Evolutionary conservation across 2,329 filamentous ascomycete species (phyloP), one percentile per base, ranked within the genome.

Genomic region (Tolypocladium nubicola): DNA sequence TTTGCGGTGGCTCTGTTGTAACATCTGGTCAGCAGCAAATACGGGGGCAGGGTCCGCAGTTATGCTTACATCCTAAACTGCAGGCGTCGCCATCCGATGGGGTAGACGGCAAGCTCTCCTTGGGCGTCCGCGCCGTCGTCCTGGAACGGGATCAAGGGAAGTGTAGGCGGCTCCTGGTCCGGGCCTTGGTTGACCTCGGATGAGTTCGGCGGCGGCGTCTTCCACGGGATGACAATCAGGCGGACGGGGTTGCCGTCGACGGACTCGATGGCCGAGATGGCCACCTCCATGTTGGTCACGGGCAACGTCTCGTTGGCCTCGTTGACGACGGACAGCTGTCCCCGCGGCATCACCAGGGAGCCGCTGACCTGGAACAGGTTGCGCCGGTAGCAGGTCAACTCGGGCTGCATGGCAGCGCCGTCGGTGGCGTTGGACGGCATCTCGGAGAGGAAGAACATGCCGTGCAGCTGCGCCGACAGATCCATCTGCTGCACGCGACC

Each of bases 351-450:
- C 45, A 90, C 90, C 58, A 96, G 83, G 6, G 87, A 91, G 58
- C 93, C 93, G 60, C 91, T 96, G 67, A 97, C 95, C 71, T 97
- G 93, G 73, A 97, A 97, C 53, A 97, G 78, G 68, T 97, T 97
- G 53, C 93, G 85, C 62, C 93, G 88, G 73, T 97, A 97, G 79
- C 93, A 97, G 3, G 93, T 97, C 70, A 97, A 74, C 73, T 97
- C 93, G 55, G 84, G 90, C 68, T 88, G 87, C 54, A 86, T 75
- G 52, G 80, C 70, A 52, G 72, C 76, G 59, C 80, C 82, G 62
- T 87, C 83, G 62, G 71, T 77, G 56, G 77, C 75, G 60, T 79
- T 84, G 66, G 86, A 81, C 1, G 87, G 86, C 75, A 88, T 88
- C 69, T 93, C 89, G 37, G 89, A 90, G 38, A 93, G 77, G 70